Base-by-base conservation (phyloP, 331 rosid species). In the Arachis monticola region DNA sequence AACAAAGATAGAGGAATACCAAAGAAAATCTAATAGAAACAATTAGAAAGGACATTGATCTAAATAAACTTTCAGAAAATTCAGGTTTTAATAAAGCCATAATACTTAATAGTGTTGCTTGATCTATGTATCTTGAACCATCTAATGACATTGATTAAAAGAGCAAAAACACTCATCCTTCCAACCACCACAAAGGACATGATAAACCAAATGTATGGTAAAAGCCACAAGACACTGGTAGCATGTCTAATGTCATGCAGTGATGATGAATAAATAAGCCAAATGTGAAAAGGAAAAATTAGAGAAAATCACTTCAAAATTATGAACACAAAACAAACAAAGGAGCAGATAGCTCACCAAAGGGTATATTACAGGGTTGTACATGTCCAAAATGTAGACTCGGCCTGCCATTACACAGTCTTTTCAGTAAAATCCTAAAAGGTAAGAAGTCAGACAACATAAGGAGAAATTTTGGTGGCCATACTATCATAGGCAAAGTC, bases 351-450 rank as follows among this genome's bases (percentile, higher is more conserved):
- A 76, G 82, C 91, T 87, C 84, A 91, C 97, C 71, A 85, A 73
- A 76, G 98, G 98, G 87, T 91, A 93, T 78, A 91, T 91, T 66
- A 88, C 90, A 53, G 98, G 96, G 83, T 93, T 88, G 88, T 88
- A 93, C 90, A 93, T 84, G 75, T 93, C 98, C 77, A 93, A 80
- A 71, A 88, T 84, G 82, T 91, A 88, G 80, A 89, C 96, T 27
- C 93, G 89, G 53, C 83, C 98, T 93, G 94, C 70, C 68, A 74
- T 79, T 42, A 17, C 22, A 17, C 22, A 17, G 22, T 17, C 22
- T 17, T 17, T 17, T 17, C 22, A 17, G 22, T 17, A 17, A 17
- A 17, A 17, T 17, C 22, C 22, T 17, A 17, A 17, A 17, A 17
- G 22, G 22, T 17, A 17, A 17, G 22, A 17, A 17, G 22, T 17